Percentiles rank a stretch among this genome's conserved stretches.
These are phyloP conservation scores for Lolium multiflorum DNA, from an alignment of 176 grass and related monocot genomes.

Conservation along the genomic window DNA sequence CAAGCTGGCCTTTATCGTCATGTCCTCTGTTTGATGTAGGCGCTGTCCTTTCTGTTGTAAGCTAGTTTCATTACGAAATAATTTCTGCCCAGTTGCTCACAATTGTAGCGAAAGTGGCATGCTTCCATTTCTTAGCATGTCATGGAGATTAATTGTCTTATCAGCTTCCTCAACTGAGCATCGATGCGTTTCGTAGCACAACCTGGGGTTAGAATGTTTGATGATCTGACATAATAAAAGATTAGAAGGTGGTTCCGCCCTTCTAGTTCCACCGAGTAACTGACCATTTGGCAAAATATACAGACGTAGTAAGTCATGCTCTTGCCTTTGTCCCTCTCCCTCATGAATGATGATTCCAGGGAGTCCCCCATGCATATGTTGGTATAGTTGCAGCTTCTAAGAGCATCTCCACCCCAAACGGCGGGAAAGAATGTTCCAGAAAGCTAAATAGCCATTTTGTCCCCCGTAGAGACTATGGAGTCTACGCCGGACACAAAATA, in stretches of 20 bases:
- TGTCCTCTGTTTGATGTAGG: neutral
- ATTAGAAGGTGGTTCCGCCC: neutral
- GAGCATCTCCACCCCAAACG: no score
- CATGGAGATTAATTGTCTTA: neutral
- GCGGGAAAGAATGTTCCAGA: no score
- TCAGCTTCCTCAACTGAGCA: neutral
- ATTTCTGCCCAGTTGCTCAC: neutral
- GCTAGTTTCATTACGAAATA: neutral
- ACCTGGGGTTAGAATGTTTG: neutral
- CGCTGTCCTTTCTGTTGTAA: neutral
- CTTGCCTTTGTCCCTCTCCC: neutral
- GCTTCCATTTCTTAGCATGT: neutral
- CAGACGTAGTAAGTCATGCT: neutral
- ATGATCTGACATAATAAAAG: conserved; percentile 1
- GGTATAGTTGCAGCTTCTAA: neutral
- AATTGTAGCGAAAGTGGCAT: neutral
- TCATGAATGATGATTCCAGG: neutral
- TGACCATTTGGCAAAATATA: neutral
- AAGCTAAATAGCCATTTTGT: no score
- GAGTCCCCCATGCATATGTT: neutral
- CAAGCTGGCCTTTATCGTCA: neutral
- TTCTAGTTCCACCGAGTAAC: neutral
- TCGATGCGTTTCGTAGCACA: neutral
- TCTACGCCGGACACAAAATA: no score
- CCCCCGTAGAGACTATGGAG: no score